Conservation (phyloP, 345 rosid species). For the Populus ilicifolia region DNA sequence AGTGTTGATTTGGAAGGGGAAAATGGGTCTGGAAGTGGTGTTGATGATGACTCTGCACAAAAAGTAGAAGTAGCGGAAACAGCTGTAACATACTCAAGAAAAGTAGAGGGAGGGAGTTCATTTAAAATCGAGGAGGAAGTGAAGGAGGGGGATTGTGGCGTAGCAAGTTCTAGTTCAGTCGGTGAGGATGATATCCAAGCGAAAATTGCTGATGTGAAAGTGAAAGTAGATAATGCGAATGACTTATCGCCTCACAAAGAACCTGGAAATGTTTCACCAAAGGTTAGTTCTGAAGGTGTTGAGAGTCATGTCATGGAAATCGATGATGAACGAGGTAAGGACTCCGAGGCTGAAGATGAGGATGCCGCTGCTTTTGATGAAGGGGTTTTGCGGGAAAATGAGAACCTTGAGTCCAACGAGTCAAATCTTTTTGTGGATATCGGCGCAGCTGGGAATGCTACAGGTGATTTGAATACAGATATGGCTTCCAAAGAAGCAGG, state of each 20-base stretch:
- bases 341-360: not conserved
- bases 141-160: not conserved
- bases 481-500: constrained; percentile 7
- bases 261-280: not conserved
- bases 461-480: too few relatives aligned
- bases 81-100: not conserved
- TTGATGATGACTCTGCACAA: not conserved
- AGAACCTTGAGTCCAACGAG: not conserved
- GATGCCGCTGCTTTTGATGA: not conserved
- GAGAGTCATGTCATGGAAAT: constrained; percentile 23
- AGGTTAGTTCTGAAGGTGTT: constrained; percentile 3
- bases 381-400: constrained; percentile 1
- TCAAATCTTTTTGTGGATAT: constrained; percentile 24
- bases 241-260: not conserved
- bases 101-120: not conserved
- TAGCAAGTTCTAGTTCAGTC: not conserved
- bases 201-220: constrained; percentile 6
- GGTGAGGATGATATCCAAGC: not conserved
- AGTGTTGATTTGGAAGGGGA: constrained; percentile 12
- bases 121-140: not conserved
- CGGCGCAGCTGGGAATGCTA: constrained; percentile 11
- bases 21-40: constrained; percentile 4
- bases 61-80: not conserved
- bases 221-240: not conserved
- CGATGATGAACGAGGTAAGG: constrained; percentile 8